Evolutionary conservation across 352 stramenopile genomes (phyloP).

Genomic region (Globisporangium megalacanthum): DNA sequence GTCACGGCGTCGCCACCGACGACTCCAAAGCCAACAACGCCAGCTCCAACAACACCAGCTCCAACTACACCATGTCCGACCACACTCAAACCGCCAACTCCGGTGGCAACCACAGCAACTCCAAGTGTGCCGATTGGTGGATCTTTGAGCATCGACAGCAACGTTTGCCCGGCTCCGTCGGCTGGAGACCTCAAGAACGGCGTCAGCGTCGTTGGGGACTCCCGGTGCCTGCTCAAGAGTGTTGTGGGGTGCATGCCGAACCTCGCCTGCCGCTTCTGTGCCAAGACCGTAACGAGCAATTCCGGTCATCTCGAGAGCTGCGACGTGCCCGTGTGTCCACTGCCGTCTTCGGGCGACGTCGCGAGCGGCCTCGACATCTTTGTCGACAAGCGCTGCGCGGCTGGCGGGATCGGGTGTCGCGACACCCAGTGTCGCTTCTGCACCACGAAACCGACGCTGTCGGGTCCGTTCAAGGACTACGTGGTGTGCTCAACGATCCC

Average conservation of each 20-base stretch:
- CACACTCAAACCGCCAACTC: neutral
- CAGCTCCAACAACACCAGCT: neutral
- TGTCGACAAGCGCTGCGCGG: constrained; percentile 15
- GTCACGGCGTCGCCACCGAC: neutral
- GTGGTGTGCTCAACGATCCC: neutral
- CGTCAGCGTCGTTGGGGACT: constrained; percentile 11
- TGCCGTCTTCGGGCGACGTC: constrained; percentile 9
- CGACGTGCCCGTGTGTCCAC: neutral
- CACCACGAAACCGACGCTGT: constrained; percentile 10
- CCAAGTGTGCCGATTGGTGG: neutral
- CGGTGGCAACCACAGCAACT: neutral
- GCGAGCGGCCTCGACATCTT: constrained; percentile 26
- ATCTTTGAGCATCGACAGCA: neutral
- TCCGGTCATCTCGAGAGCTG: constrained; percentile 13
- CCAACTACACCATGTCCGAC: neutral
- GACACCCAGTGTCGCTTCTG: constrained; percentile 33
- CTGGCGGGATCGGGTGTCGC: constrained; percentile 27
- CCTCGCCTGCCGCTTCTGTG: constrained; percentile 18
- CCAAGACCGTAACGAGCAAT: constrained; percentile 13
- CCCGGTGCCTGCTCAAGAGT: constrained; percentile 15
- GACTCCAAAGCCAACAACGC: neutral
- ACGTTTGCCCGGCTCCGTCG: neutral
- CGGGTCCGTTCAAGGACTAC: neutral
- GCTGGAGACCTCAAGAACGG: neutral
- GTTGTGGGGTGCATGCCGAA: constrained; percentile 17